Base-by-base conservation (phyloP, 1,284 basidiomycete species). In the Ceratobasidium sp. region DNA sequence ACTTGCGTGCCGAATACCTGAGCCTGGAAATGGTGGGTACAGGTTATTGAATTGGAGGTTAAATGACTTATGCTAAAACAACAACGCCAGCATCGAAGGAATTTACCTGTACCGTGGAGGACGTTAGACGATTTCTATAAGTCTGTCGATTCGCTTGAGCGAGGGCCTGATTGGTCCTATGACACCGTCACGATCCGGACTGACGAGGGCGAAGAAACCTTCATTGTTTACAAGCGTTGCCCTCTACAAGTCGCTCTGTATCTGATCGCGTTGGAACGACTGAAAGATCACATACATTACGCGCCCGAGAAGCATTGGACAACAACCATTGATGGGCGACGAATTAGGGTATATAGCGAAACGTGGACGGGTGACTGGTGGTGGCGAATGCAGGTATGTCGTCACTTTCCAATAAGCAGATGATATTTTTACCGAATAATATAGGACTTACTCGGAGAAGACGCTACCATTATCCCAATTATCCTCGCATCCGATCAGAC, bases 241-340 rank as follows among this genome's bases (percentile, higher is more conserved):
- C 84, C 84, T 14, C 80, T 87, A 0, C 82, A 84, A 41, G 83
- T 82, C 38, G 80, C 86, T 8, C 44, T 68, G 5, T 83, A 86
- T 35, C 54, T 79, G 1, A 27, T 79, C 30, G 54, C 67, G 16
- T 74, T 75, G 18, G 50, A 60, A 46, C 46, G 33, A 14, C 67
- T 79, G 23, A 27, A 48, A 4, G 55, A 78, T 10, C 38, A 68
- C 35, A 48, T 79, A 12, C 33, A 38, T 1, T 79, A 64, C 44
- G 44, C 2, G 3, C 79, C 79, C 6, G 62, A 65, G n/a, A 2
- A 23, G n/a, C 30, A 65, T 12, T 41, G 35, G 62, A 65, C 62
- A 41, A 41, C 35, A 18, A 65, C 62, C 6, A 14, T 41, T 20
- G 62, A 65, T 44, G 62, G 62, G 3, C 62, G 62, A 27, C 33